Evolutionary conservation across 352 stramenopile genomes (phyloP), one percentile per base, ranked within the genome.

Genomic region (Globisporangium radiosum): DNA sequence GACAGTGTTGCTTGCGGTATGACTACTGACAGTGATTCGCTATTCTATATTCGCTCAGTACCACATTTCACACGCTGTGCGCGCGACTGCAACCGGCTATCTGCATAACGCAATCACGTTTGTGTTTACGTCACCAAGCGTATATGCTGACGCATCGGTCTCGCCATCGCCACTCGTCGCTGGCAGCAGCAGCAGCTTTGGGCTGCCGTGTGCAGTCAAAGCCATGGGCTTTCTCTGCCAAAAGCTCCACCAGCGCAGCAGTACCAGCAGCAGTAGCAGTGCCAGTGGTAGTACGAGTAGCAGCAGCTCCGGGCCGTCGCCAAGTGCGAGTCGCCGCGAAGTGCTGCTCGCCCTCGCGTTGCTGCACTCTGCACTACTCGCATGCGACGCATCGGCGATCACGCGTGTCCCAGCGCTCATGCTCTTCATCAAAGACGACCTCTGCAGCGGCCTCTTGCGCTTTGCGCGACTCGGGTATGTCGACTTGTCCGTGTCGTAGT

Each of bases 361-460:
- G 11, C 60, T 94, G 4, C 68, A 87, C 17, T 70, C 69, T 7
- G 69, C 72, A 39, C 62, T 94, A 14, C 65, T 84, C 5, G 64
- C 75, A 8, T 88, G 76, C 52, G 76, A 90, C 43, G 71, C 68
- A 6, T 59, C 73, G 7, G 54, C 76, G 48, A 68, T 92, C 50
- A 73, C 67, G 6, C 55, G 66, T 4, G 79, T 81, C 15, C 80
- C 78, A 19, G 87, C 85, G 47, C 63, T 94, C 5, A 85, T 92
- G 72, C 58, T 89, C 13, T 92, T 93, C 44, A 80, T 92, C 52
- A 88, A 94, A 62, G 85, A 94, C 60, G 85, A 94, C 48, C 60
- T 94, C 36, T 92, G 85, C 47, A 85, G 78, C 43, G 75, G 77
- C 15, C 67, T 94, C 47, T 64, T 94, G 37, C 78, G 76, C 25